These are phyloP conservation scores for Alternaria gansuensis DNA, from an alignment of 2,329 filamentous ascomycete species.

Conservation along the genomic window DNA sequence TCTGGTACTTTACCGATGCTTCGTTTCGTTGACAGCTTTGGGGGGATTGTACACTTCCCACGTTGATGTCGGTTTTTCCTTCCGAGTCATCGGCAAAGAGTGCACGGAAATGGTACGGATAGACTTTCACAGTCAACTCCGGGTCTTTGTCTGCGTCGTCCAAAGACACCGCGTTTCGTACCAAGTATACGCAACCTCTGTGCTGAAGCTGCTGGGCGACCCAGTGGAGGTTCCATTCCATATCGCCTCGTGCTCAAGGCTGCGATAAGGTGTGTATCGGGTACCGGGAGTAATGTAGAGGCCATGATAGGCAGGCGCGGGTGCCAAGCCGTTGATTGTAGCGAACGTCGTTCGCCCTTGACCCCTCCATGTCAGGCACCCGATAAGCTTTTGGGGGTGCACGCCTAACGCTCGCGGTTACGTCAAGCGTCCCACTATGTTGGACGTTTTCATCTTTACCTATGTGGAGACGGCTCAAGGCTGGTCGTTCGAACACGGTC, in stretches of 20 bases:
- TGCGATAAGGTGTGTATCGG: constrained; percentile 11
- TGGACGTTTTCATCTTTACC: background rate
- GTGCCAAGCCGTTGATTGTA: constrained; percentile 22
- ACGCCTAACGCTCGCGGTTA: background rate
- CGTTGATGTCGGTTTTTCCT: no score
- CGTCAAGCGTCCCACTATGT: constrained; percentile 5
- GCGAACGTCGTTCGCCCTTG: constrained; percentile 23
- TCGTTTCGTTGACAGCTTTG: no score
- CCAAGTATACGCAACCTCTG: no score
- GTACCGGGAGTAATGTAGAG: background rate
- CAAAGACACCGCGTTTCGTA: no score
- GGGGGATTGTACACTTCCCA: no score
- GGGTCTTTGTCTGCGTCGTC: no score
- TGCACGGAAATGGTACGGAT: no score
- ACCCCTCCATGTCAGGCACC: constrained; percentile 3
- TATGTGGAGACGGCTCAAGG: background rate
- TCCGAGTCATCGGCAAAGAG: no score
- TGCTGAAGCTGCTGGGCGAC: no score
- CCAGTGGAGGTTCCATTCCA: background rate
- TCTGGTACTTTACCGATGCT: no score
- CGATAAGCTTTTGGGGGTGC: constrained; percentile 6
- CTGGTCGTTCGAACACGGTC: background rate
- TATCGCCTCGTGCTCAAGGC: background rate
- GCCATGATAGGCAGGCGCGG: constrained; percentile 9
- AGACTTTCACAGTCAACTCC: no score